Evolutionary conservation across 106 monocot species (phyloP).

Genomic region (Alisma plantagoaquatica): DNA sequence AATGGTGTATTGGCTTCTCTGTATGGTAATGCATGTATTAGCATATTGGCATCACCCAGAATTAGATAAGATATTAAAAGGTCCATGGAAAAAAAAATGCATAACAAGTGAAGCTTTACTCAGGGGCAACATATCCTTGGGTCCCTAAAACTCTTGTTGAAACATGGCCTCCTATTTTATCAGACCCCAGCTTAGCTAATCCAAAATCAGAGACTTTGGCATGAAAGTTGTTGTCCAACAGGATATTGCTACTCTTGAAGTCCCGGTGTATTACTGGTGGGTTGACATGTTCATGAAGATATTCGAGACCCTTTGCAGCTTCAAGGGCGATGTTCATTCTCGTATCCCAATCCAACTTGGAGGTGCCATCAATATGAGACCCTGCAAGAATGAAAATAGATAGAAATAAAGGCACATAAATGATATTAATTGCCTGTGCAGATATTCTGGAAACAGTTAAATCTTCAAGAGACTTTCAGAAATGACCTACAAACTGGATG

Average conservation of each 20-base stretch:
- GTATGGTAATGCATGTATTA: too few relatives aligned
- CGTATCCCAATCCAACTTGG: constrained; percentile 82
- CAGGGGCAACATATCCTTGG: constrained; percentile 98
- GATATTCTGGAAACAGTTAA: too few relatives aligned
- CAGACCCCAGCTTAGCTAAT: constrained; percentile 89
- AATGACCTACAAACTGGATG: too few relatives aligned
- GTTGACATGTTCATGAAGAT: constrained; percentile 82
- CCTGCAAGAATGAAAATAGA: background rate
- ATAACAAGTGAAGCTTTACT: too few relatives aligned
- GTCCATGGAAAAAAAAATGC: too few relatives aligned
- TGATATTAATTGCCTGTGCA: too few relatives aligned
- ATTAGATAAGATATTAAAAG: too few relatives aligned
- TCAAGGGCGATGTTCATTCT: constrained; percentile 96
- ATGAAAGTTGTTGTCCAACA: constrained; percentile 77
- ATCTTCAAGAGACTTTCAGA: too few relatives aligned
- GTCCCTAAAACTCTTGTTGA: constrained; percentile 95
- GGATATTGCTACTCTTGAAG: constrained; percentile 99
- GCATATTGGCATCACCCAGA: too few relatives aligned
- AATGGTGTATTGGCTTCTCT: background rate
- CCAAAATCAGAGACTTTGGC: constrained; percentile 98
- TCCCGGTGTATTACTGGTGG: constrained; percentile 97
- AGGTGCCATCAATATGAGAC: constrained; percentile 57
- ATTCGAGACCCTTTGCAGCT: constrained; percentile 96
- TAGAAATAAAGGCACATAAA: too few relatives aligned
- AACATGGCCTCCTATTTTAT: constrained; percentile 95